Evolutionary conservation across 805 yeast genomes (phyloP).

Genomic region (Schwanniomyces sp.): DNA sequence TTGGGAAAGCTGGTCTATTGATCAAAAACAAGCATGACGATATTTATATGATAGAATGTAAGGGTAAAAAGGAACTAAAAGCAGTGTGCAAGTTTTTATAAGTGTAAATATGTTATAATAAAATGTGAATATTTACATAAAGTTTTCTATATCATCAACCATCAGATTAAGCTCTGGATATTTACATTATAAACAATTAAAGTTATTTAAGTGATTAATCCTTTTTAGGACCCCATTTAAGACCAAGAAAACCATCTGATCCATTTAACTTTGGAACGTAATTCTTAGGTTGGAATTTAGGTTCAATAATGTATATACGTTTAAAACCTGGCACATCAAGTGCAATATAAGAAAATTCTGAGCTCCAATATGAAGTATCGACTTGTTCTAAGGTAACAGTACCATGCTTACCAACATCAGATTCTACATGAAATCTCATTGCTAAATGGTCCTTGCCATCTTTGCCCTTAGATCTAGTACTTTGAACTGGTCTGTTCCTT

Average conservation of each 20-base stretch:
- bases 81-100: constrained; percentile 22
- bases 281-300: constrained; percentile 47
- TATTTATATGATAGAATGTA: constrained; percentile 43
- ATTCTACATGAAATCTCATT: constrained; percentile 86
- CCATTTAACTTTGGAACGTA: constrained; percentile 38
- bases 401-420: constrained; percentile 60
- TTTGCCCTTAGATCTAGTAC: constrained; percentile 63
- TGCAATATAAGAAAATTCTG: constrained; percentile 70
- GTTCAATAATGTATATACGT: constrained; percentile 69
- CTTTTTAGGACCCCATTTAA: constrained; percentile 82
- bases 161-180: background rate
- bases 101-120: background rate
- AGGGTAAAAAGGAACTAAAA: constrained; percentile 41
- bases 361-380: constrained; percentile 62
- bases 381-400: constrained; percentile 79
- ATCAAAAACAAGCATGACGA: constrained; percentile 28
- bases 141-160: background rate
- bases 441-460: constrained; percentile 78
- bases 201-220: constrained; percentile 5
- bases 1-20: constrained; percentile 45
- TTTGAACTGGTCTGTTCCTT: constrained; percentile 80
- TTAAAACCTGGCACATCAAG: constrained; percentile 72
- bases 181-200: background rate
- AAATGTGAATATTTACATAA: background rate
- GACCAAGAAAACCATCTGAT: constrained; percentile 68